Evolutionary conservation across 2,329 filamentous ascomycete genomes (phyloP), one percentile per base, ranked within the genome.

Genomic region (Exophiala alcalophila): DNA sequence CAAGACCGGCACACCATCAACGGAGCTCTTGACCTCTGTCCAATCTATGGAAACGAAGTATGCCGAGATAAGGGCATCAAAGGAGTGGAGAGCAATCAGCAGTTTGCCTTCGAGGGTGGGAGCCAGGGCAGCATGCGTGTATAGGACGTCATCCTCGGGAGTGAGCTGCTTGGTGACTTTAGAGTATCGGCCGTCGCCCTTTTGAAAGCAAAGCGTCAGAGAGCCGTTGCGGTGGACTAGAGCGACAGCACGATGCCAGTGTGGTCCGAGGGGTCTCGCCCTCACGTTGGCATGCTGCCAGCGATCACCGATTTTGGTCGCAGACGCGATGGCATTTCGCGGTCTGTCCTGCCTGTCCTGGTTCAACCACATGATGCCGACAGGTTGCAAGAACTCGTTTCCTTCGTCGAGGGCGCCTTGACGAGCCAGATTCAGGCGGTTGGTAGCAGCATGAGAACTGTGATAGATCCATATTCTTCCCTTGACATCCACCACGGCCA

Each of bases 361-460:
- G 40, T 69, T 71, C 40, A 97, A 71, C 92, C 92, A 98, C 65
- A 87, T 84, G 61, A 88, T 77, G 3, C 91, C 92, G 5, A 94
- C 86, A 4, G 94, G 72, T 35, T 82, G 78, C 53, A 84, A 80
- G 25, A 86, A 71, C 60, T 94, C 87, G 56, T 89, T 84, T 39
- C 82, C 70, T 2, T 77, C 66, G 58, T 91, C 88, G n/a, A 71
- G 64, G 16, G 81, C 74, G 65, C 80, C 83, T 41, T 73, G 76
- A 28, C 81, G 77, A 35, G 73, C 72, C 7, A 78, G 62, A 21
- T 73, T 76, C 43, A 90, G 78, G 38, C 81, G 78, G 59, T 95
- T 94, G 31, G 96, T 66, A 5, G 81, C 79, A 49, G 83, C 77
- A 11, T 77, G 76, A 28, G 43, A 40, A 54, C 89, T 82, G 32